Base-by-base conservation (phyloP, 1,139 yeast genomes). In the Geotrichum carabidarum region DNA sequence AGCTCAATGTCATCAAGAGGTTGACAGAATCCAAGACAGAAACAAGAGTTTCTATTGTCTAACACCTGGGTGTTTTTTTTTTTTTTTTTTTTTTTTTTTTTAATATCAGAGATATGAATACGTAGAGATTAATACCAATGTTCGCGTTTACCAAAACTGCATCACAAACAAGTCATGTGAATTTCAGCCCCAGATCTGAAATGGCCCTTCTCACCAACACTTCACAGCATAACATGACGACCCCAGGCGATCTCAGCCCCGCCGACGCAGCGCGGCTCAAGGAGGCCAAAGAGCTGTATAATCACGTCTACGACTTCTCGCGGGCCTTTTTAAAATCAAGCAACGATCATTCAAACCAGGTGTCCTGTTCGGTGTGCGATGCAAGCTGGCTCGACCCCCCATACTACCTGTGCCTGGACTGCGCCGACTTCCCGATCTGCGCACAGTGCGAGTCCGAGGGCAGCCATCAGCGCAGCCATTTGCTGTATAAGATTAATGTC, bases 401-500 rank as follows among this genome's bases (percentile, higher is more conserved):
- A 11, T 48, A 48, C 34, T 48, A 41, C 35, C 22, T 42, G 5
- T 48, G 51, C 34, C 14, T 48, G 27, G 42, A 48, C n/a, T 48
- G 51, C 34, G 15, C 40, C 1, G 42, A 22, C 18, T 15, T 27
- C 2, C 9, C 31, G 17, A 15, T 62, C 14, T 63, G 65, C 44
- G 14, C 54, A 42, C 44, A 42, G 6, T 64, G 68, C 47, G 67
- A 64, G 43, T 53, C 58, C 4, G 56, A 55, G 4, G 54, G 58
- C 32, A 41, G 48, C 35, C 67, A 64, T 55, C 57, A 58, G 15
- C 48, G 54, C 22, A 38, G 57, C 2, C 65, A 63, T 38, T 36
- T 58, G 41, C 55, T 63, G 43, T 63, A 62, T 58, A 60, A 63
- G 44, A 48, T 63, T 30, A 50, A 50, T 37, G 41, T 36, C 12